Percentiles rank a stretch among this genome's conserved stretches.
Conservation (phyloP, 768 basidiomycete species). For the Crassisporium funariophilum region DNA sequence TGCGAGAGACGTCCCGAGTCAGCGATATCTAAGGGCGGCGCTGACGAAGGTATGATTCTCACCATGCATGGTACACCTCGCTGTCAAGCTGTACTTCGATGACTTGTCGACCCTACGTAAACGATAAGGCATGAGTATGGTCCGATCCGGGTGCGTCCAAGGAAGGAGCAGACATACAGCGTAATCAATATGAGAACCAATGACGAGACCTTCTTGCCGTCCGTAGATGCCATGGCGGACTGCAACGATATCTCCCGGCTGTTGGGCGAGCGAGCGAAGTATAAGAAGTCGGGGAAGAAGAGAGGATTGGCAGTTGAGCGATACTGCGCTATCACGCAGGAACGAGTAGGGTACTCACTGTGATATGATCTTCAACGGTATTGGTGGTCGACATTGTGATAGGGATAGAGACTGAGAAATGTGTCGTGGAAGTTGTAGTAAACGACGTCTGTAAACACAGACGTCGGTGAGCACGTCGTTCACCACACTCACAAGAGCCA, state of each 20-base stretch:
- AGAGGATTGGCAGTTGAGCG: neutral
- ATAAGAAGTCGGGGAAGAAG: neutral
- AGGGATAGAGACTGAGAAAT: neutral
- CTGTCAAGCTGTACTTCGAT: slow-evolving; percentile 81
- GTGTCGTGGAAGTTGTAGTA: slow-evolving; percentile 1
- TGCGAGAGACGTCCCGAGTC: too few relatives aligned
- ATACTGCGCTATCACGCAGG: slow-evolving; percentile 19
- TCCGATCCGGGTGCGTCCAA: neutral
- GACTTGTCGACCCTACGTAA: slow-evolving; percentile 72
- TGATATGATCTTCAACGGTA: slow-evolving; percentile 15
- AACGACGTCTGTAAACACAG: too few relatives aligned
- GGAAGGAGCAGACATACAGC: slow-evolving; percentile 46
- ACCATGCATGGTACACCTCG: slow-evolving; percentile 73
- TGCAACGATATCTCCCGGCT: slow-evolving; percentile 84
- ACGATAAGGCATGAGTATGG: neutral
- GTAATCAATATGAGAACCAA: slow-evolving; percentile 73
- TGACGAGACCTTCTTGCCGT: slow-evolving; percentile 76
- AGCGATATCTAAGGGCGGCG: too few relatives aligned
- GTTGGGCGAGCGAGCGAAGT: neutral
- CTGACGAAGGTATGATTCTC: too few relatives aligned
- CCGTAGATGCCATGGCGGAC: slow-evolving; percentile 66
- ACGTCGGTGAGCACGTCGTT: too few relatives aligned
- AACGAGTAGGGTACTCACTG: slow-evolving; percentile 13
- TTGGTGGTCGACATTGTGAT: slow-evolving; percentile 11
- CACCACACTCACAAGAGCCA: too few relatives aligned